Evolutionary conservation across 805 yeast genomes (phyloP), one percentile per base, ranked within the genome.

Genomic region (Saccharomycopsis schoenii): DNA sequence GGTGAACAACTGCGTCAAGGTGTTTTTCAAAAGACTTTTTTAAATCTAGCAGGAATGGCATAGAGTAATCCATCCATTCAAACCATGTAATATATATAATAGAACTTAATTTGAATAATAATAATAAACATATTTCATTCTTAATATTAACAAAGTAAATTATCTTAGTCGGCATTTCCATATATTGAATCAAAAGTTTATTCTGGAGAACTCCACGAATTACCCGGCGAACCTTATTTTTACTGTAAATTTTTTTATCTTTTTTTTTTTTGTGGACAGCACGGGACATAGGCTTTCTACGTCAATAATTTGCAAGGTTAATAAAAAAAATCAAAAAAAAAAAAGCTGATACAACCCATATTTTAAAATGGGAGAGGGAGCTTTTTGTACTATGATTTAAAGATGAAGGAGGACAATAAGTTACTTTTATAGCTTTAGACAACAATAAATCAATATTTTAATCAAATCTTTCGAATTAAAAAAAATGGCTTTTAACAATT

Each of bases 1-100:
- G 67, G 75, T 87, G 52, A 82, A 79, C 68, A 84, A 83, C 47
- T 83, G 84, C 19, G 39, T 72, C 17, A 68, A 69, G 42, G 73
- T 80, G 25, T 66, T 77, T 57, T 62, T 58, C 41, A 68, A 67
- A 42, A 76, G 77, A 67, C 19, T 71, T 9, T 65, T 68, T 50
- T 47, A 50, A 37, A 12, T 37, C 15, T 37, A 5, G 12, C 15
- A 37, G 4, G 43, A 40, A 14, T 15, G 43, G 17, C 17, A 17
- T 17, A 40, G 34, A 29, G 34, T 29, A 29, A 29, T 29, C 34
- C n/a, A n/a, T n/a, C n/a, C 41, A 37, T 37, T 37, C 41, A 12
- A 37, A 37, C 12, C 12, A 14, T 14, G 41, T 37, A 14, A 5
- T 5, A 37, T 37, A 37, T 37, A 37, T 4, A 37, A n/a, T n/a